Conservation (phyloP, 1,284 basidiomycete species). For the Tetrapyrgos nigripes region DNA sequence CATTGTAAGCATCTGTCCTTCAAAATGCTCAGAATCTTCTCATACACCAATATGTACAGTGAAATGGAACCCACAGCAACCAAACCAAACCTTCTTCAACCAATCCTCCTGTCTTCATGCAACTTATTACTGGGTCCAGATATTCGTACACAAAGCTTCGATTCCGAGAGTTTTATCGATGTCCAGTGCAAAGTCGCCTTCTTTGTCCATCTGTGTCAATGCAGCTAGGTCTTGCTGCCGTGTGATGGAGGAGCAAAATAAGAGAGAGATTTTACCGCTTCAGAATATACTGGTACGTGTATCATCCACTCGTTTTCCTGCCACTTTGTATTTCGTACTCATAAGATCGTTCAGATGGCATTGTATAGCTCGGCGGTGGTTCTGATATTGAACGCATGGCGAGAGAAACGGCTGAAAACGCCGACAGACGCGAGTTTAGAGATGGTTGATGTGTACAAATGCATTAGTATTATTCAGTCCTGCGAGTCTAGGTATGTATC, state of each 20-base stretch:
- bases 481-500: constrained; percentile 45
- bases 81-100: constrained; percentile 55
- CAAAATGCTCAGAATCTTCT: not conserved
- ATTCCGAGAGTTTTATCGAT: constrained; percentile 16
- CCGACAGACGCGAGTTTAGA: constrained; percentile 54
- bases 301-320: not conserved
- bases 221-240: constrained; percentile 53
- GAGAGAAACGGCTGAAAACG: constrained; percentile 53
- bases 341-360: not conserved
- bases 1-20: constrained; percentile 44
- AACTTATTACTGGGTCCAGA: constrained; percentile 66
- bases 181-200: constrained; percentile 37
- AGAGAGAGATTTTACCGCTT: constrained; percentile 9
- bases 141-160: constrained; percentile 29
- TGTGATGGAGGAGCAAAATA: constrained; percentile 32
- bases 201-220: constrained; percentile 57
- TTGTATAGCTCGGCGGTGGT: constrained; percentile 50
- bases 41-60: constrained; percentile 37
- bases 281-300: constrained; percentile 18
- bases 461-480: constrained; percentile 56
- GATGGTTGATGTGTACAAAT: constrained; percentile 64
- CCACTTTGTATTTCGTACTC: not conserved
- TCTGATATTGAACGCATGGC: constrained; percentile 67
- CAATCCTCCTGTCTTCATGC: constrained; percentile 67
- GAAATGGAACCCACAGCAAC: constrained; percentile 64